These are phyloP conservation scores for Asparagopsis taxiformis DNA, from an alignment of 31 red algal species.

Conservation along the genomic window DNA sequence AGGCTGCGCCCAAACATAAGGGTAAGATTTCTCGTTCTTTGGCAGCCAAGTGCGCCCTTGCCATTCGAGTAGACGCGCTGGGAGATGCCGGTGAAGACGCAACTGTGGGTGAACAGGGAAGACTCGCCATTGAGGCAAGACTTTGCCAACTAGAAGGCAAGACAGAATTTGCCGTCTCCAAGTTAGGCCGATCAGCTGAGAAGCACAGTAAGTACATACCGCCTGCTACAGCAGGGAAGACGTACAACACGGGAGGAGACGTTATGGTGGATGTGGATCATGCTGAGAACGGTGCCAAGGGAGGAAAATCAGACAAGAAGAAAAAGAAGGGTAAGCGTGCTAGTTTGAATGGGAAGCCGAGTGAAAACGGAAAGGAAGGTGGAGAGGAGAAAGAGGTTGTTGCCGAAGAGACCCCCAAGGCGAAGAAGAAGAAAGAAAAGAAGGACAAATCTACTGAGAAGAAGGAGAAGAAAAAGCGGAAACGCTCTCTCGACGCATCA, in stretches of 20 bases:
- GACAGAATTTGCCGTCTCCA: slow-evolving; percentile 67
- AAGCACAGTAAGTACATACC: slow-evolving; percentile 32
- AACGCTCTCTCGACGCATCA: slow-evolving; percentile 23
- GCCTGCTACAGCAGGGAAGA: slow-evolving; percentile 52
- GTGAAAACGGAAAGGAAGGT: slow-evolving; percentile 25
- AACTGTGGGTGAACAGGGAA: slow-evolving; percentile 67
- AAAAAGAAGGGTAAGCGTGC: slow-evolving; percentile 50
- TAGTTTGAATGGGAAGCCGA: background rate
- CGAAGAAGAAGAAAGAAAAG: slow-evolving; percentile 71
- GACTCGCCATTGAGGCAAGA: slow-evolving; percentile 66
- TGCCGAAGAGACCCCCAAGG: slow-evolving; percentile 47
- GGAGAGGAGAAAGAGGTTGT: slow-evolving; percentile 24
- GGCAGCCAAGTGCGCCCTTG: slow-evolving; percentile 87
- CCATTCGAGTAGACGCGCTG: slow-evolving; percentile 90
- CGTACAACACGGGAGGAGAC: slow-evolving; percentile 41
- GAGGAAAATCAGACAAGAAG: slow-evolving; percentile 63
- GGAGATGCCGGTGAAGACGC: slow-evolving; percentile 74
- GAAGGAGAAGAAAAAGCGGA: slow-evolving; percentile 68
- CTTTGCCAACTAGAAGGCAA: slow-evolving; percentile 74
- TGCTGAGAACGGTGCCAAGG: too few species aligned
- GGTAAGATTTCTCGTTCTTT: slow-evolving; percentile 97
- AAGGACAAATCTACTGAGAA: slow-evolving; percentile 48
- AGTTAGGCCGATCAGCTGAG: slow-evolving; percentile 38
- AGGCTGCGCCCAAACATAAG: slow-evolving; percentile 92
- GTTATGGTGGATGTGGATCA: slow-evolving; percentile 56